These are phyloP conservation scores for Trichoderma harzianum DNA, from an alignment of 2,329 filamentous ascomycete species.

Conservation along the genomic window DNA sequence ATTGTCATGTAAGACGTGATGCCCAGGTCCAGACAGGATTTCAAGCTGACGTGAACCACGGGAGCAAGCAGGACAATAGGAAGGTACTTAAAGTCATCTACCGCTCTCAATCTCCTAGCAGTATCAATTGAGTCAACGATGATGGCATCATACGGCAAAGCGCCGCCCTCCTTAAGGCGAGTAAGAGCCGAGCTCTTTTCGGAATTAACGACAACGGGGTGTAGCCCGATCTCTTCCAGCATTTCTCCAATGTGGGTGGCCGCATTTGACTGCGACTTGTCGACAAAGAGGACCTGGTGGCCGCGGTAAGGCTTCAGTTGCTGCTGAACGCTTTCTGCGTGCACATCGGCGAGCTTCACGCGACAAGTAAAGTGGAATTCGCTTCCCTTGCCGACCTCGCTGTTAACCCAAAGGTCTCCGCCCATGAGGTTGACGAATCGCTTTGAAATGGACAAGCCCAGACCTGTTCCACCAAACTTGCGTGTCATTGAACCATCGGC, in stretches of 20 bases:
- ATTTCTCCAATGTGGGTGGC: slow-evolving; percentile 74
- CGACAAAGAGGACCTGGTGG: slow-evolving; percentile 90
- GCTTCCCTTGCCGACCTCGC: slow-evolving; percentile 85
- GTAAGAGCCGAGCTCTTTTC: slow-evolving; percentile 61
- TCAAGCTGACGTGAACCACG: slow-evolving; percentile 84
- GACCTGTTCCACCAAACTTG: slow-evolving; percentile 91
- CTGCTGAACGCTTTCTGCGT: slow-evolving; percentile 73
- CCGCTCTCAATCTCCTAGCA: slow-evolving; percentile 76
- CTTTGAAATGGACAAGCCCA: slow-evolving; percentile 93
- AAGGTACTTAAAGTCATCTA: slow-evolving; percentile 96
- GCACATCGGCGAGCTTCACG: slow-evolving; percentile 78
- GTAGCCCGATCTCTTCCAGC: slow-evolving; percentile 73
- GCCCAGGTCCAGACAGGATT: slow-evolving; percentile 88
- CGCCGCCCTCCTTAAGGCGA: slow-evolving; percentile 50
- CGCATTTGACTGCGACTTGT: slow-evolving; percentile 78
- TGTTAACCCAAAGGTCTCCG: slow-evolving; percentile 93
- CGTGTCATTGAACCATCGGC: slow-evolving; percentile 95
- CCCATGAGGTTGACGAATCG: slow-evolving; percentile 94
- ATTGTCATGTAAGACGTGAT: slow-evolving; percentile 99
- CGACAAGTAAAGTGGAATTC: slow-evolving; percentile 96
- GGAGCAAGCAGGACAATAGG: slow-evolving; percentile 91
- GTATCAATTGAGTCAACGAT: slow-evolving; percentile 92
- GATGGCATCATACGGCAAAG: slow-evolving; percentile 85
- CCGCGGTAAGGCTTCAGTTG: slow-evolving; percentile 87
- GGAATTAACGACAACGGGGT: slow-evolving; percentile 81